These are phyloP conservation scores for Auriscalpium orientale DNA, from an alignment of 768 basidiomycete genomes.

Conservation along the genomic window DNA sequence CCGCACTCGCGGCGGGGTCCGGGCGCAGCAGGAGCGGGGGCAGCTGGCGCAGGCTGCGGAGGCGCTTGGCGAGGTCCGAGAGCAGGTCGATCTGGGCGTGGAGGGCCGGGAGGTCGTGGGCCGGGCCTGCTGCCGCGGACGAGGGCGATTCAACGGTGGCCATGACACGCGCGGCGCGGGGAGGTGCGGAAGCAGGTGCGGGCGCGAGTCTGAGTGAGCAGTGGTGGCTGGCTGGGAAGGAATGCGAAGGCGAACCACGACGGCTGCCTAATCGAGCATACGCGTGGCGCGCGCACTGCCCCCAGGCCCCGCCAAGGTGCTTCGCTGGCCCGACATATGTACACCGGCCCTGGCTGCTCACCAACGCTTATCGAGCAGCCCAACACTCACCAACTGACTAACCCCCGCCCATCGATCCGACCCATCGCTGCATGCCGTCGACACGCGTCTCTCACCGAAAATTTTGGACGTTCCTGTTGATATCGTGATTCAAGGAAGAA, in stretches of 20 bases:
- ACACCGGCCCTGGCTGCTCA: too few relatives aligned
- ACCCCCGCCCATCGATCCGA: too few relatives aligned
- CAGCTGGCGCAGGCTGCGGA: slow-evolving; percentile 10
- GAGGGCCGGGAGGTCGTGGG: neutral
- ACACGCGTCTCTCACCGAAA: neutral
- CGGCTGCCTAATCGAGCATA: neutral
- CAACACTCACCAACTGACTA: too few relatives aligned
- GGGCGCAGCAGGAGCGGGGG: slow-evolving; percentile 10
- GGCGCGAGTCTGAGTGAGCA: too few relatives aligned
- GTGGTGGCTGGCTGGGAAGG: too few relatives aligned
- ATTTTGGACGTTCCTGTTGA: neutral
- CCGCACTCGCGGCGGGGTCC: neutral
- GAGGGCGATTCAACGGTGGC: neutral
- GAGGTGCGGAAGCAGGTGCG: neutral
- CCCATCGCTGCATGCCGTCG: too few relatives aligned
- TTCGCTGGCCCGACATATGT: too few relatives aligned
- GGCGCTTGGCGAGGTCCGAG: slow-evolving; percentile 10
- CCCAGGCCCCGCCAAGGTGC: too few relatives aligned
- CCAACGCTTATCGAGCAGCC: too few relatives aligned
- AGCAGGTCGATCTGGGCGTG: slow-evolving; percentile 15
- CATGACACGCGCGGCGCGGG: neutral
- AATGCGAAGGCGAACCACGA: neutral
- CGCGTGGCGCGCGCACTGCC: too few relatives aligned
- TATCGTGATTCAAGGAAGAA: neutral
- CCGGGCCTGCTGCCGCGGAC: neutral